Percentiles rank a stretch among this genome's conserved stretches.
phyloP scores from a whole-genome alignment of 2,329 filamentous ascomycete genomes.

The Ceratocystis ficicola region DNA sequence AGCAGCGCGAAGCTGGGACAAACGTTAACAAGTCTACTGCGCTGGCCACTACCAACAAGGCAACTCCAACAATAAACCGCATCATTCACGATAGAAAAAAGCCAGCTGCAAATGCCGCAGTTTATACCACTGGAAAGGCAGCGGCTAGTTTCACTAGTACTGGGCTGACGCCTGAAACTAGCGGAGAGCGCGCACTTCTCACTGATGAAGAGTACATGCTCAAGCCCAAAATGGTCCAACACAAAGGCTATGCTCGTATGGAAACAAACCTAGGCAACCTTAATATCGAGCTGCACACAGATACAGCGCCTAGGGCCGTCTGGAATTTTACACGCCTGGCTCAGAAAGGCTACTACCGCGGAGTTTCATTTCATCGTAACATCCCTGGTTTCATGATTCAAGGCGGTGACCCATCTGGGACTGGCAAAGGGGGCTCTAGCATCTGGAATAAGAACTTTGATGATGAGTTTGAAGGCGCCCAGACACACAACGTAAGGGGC shows the following conservation, averaged over 20 bases:
- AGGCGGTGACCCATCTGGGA: conserved; percentile 86
- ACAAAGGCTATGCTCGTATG: conserved; percentile 82
- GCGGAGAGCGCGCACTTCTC: conserved; percentile 70
- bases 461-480: conserved; percentile 82
- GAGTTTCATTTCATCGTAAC: conserved; percentile 78
- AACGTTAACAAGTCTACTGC: conserved; percentile 38
- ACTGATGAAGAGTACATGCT: conserved; percentile 96
- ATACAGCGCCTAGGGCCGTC: conserved; percentile 81
- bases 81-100: conserved; percentile 44
- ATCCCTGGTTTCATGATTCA: conserved; percentile 98
- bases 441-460: conserved; percentile 91
- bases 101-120: conserved; percentile 69
- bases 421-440: conserved; percentile 76
- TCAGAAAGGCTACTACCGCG: conserved; percentile 80
- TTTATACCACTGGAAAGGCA: conserved; percentile 79
- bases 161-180: conserved; percentile 82
- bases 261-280: conserved; percentile 74
- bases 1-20: conserved; percentile 51
- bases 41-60: neutral
- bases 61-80: conserved; percentile 23
- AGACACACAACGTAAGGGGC: conserved; percentile 71
- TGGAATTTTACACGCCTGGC: conserved; percentile 92
- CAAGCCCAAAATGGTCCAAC: conserved; percentile 75
- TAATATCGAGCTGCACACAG: conserved; percentile 80
- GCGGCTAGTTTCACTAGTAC: conserved; percentile 94